Evolutionary conservation across 768 basidiomycete species (phyloP).

Genomic region (Melanogaster broomeanus): DNA sequence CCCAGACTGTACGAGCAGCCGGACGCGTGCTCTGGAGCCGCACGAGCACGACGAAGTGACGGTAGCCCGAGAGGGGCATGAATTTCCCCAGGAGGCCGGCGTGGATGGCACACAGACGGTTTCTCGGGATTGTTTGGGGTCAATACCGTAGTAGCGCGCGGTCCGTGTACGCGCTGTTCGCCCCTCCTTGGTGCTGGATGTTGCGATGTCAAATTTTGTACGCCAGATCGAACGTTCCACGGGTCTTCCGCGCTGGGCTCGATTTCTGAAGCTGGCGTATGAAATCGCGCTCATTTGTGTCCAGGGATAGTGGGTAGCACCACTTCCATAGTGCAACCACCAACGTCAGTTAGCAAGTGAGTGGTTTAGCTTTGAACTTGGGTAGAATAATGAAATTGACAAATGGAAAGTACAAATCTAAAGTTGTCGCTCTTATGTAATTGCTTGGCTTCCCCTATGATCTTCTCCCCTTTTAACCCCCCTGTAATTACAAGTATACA

Average conservation of each 20-base stretch:
- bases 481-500: too few relatives aligned
- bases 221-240: slow-evolving; percentile 22
- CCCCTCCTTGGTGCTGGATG: slow-evolving; percentile 12
- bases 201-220: slow-evolving; percentile 27
- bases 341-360: neutral
- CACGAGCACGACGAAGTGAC: slow-evolving; percentile 26
- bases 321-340: slow-evolving; percentile 32
- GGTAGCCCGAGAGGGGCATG: slow-evolving; percentile 20
- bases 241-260: slow-evolving; percentile 4
- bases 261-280: neutral
- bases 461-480: too few relatives aligned
- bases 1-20: slow-evolving; percentile 25
- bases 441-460: too few relatives aligned
- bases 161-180: slow-evolving; percentile 20
- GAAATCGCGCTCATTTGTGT: slow-evolving; percentile 11
- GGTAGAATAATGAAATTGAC: slow-evolving; percentile 9
- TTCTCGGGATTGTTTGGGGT: slow-evolving; percentile 14
- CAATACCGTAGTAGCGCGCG: slow-evolving; percentile 22
- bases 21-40: slow-evolving; percentile 25
- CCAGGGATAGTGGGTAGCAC: slow-evolving; percentile 25
- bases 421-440: too few relatives aligned
- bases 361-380: slow-evolving; percentile 1
- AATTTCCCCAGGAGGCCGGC: slow-evolving; percentile 12
- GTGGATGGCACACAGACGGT: neutral
- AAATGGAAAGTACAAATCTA: too few relatives aligned